A percentile compares a stretch with the other conserved stretches of the same genome.
Evolutionary conservation across 306 rosid species (phyloP).

Genomic region (Fragaria vesca): DNA sequence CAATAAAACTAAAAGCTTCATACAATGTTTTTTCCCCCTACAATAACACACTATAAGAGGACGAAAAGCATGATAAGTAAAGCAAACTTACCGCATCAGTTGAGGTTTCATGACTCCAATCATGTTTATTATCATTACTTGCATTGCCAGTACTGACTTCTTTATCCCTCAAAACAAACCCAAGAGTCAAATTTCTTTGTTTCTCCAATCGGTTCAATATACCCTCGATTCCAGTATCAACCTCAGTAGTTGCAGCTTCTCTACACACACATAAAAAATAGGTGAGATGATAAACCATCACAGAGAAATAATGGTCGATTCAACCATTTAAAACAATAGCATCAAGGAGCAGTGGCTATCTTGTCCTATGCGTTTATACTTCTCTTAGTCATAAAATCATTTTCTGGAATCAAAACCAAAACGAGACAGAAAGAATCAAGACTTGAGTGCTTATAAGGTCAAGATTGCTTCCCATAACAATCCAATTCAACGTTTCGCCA

Average conservation of each 20-base stretch:
- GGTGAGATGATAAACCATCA: slow-evolving; percentile 10
- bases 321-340: not conserved
- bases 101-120: slow-evolving; percentile 33
- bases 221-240: slow-evolving; percentile 80
- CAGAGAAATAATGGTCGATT: not conserved
- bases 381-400: not conserved
- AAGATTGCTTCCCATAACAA: not conserved
- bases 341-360: not conserved
- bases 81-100: slow-evolving; percentile 48
- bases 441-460: not conserved
- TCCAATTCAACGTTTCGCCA: not conserved
- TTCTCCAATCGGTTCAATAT: slow-evolving; percentile 82
- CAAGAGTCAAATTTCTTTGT: slow-evolving; percentile 51
- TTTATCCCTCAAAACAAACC: slow-evolving; percentile 38
- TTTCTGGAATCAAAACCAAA: not conserved
- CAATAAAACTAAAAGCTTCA: not conserved
- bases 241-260: slow-evolving; percentile 38
- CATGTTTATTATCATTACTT: slow-evolving; percentile 27
- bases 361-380: not conserved
- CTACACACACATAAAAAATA: slow-evolving; percentile 36
- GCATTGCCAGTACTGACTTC: slow-evolving; percentile 23
- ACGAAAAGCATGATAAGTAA: slow-evolving; percentile 11
- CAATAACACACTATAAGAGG: slow-evolving; percentile 10
- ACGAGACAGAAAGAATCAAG: not conserved
- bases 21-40: not conserved